Percentiles rank a stretch among this genome's conserved stretches.
Conservation (phyloP, 208 protist genomes). For the Crithidia acanthocephali region DNA sequence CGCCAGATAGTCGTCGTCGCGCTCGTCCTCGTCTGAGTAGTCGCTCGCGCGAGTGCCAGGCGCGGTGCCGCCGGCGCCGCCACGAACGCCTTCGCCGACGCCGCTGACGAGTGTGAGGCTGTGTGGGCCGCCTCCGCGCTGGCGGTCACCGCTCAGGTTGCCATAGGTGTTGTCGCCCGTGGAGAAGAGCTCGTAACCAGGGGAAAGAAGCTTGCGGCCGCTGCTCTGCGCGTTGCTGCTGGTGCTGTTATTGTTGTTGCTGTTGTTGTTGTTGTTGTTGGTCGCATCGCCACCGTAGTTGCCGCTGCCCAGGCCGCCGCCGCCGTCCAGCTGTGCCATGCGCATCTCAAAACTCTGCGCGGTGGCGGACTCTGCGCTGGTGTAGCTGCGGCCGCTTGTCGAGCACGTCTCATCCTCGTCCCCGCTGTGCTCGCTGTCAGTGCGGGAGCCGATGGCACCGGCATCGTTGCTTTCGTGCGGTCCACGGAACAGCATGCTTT, state of each 20-base stretch:
- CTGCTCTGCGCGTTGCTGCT: not conserved
- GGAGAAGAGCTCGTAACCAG: conserved; percentile 27
- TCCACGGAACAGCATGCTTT: conserved; percentile 33
- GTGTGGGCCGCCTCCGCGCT: conserved; percentile 7
- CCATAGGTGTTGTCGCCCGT: not conserved
- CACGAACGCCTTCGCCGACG: not conserved
- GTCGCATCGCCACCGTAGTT: not conserved
- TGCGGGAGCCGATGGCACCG: conserved; percentile 18
- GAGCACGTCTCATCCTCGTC: conserved; percentile 33
- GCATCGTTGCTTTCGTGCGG: conserved; percentile 25
- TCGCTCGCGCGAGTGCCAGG: conserved; percentile 1
- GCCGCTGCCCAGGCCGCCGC: not conserved
- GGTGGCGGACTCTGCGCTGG: conserved; percentile 31
- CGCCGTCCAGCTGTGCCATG: conserved; percentile 35
- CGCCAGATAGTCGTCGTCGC: conserved; percentile 27
- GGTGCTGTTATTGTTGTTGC: not conserved
- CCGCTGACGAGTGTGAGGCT: conserved; percentile 9
- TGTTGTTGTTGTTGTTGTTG: not conserved
- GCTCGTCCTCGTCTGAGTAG: conserved; percentile 17
- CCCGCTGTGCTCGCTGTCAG: conserved; percentile 13
- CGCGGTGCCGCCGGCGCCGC: not conserved
- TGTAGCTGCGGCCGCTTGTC: conserved; percentile 40
- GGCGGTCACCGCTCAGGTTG: not conserved
- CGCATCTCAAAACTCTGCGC: conserved; percentile 48
- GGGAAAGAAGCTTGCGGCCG: conserved; percentile 15